A percentile compares a stretch with the other conserved stretches of the same genome.
phyloP scores from a whole-genome alignment of 768 basidiomycete genomes.

The Leccinum sublutescens region DNA sequence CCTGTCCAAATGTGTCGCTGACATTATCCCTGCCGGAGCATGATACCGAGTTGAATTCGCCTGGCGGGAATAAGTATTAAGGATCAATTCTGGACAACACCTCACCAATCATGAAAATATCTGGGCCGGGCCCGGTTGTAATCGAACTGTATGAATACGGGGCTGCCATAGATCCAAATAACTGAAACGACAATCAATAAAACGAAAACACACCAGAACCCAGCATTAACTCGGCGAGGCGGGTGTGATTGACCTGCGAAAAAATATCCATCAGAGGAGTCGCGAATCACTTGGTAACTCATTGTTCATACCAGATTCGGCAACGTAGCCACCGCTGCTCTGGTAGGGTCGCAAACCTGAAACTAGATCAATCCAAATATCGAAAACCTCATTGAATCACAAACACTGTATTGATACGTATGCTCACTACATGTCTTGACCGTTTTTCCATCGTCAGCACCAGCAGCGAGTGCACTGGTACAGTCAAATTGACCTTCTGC shows the following conservation, averaged over 20 bases:
- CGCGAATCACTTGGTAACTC: not conserved
- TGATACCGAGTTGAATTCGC: slow-evolving; percentile 56
- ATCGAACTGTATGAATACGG: slow-evolving; percentile 45
- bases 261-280: not conserved
- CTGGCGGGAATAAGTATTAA: slow-evolving; percentile 23
- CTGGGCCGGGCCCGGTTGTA: slow-evolving; percentile 45
- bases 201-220: not conserved
- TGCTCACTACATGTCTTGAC: slow-evolving; percentile 51
- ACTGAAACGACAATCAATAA: slow-evolving; percentile 26
- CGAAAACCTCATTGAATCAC: slow-evolving; percentile 9
- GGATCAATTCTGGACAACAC: not conserved
- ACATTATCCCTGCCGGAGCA: slow-evolving; percentile 50
- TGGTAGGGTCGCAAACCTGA: not conserved
- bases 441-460: slow-evolving; percentile 41
- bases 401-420: slow-evolving; percentile 52
- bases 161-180: slow-evolving; percentile 58
- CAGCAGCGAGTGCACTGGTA: slow-evolving; percentile 47
- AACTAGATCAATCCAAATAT: not conserved
- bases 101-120: slow-evolving; percentile 48
- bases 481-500: slow-evolving; percentile 41
- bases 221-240: slow-evolving; percentile 41
- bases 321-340: not conserved
- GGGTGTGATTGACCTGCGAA: slow-evolving; percentile 50
- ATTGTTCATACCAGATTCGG: not conserved
- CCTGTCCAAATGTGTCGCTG: slow-evolving; percentile 55